Conservation (phyloP, 2,329 filamentous ascomycete genomes). For the Aspergillus sp. region DNA sequence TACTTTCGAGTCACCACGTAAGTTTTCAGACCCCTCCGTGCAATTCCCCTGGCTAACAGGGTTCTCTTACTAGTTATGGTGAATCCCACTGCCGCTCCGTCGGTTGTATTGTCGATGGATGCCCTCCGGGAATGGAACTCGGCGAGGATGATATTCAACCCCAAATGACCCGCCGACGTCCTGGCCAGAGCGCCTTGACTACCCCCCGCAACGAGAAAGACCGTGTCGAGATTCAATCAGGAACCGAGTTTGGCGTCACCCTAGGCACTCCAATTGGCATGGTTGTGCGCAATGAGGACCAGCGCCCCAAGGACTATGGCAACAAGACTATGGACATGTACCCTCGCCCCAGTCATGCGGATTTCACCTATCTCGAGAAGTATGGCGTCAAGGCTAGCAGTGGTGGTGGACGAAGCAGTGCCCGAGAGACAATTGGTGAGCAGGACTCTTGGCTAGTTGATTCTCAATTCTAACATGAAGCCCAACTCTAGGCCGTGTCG, state of each 20-base stretch:
- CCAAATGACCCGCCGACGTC: slow-evolving; percentile 85
- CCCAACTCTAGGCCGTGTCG: slow-evolving; percentile 64
- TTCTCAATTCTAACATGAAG: not conserved
- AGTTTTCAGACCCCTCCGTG: slow-evolving; percentile 29
- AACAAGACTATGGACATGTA: slow-evolving; percentile 86
- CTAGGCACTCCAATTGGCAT: slow-evolving; percentile 88
- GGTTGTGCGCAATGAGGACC: slow-evolving; percentile 87
- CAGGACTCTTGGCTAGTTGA: not conserved
- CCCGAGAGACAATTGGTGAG: slow-evolving; percentile 87
- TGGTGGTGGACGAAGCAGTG: slow-evolving; percentile 85
- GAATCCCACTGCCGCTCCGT: slow-evolving; percentile 91
- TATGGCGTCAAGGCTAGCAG: slow-evolving; percentile 91
- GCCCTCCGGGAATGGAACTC: slow-evolving; percentile 82
- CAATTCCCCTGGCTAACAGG: not conserved
- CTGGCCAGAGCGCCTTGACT: slow-evolving; percentile 85
- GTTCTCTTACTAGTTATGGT: slow-evolving; percentile 56
- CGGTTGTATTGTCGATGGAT: slow-evolving; percentile 92
- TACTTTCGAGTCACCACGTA: slow-evolving; percentile 82
- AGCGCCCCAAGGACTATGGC: slow-evolving; percentile 88
- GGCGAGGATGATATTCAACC: slow-evolving; percentile 88
- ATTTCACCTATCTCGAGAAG: slow-evolving; percentile 97
- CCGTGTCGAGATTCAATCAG: slow-evolving; percentile 85
- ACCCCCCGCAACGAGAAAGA: slow-evolving; percentile 94
- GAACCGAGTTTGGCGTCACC: slow-evolving; percentile 85
- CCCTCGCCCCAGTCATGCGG: slow-evolving; percentile 88